Base-by-base conservation (phyloP, 2,329 filamentous ascomycete genomes). In the Alternaria atra region DNA sequence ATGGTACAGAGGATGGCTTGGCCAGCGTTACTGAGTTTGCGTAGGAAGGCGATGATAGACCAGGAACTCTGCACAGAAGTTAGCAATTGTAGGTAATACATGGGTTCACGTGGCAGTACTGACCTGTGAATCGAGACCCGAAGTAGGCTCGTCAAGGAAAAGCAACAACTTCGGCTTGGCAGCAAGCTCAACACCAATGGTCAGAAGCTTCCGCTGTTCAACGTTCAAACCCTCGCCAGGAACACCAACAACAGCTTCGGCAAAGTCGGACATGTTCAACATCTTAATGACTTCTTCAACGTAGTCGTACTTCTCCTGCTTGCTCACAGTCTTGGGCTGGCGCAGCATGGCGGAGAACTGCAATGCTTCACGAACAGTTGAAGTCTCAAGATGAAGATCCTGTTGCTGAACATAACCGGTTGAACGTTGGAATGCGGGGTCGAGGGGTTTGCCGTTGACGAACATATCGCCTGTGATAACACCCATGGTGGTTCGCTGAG, bases 111-210 rank as follows among this genome's bases (percentile, higher is more conserved):
- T 13, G 2, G 20, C 6, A 2, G 13, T 17, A 66, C 65, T 64
- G 25, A 70, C 69, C 61, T 70, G 71, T 44, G 67, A 90, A 85
- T 91, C 89, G 3, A 91, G 84, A 47, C 89, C 89, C 25, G 83
- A 79, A 75, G 82, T 84, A 3, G 53, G 88, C 68, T 89, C 87
- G 52, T 89, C 87, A 8, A 89, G 80, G 77, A 89, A 90, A 2
- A 90, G 82, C 0, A 89, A 77, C 0, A 89, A 81, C 61, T 84
- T 84, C 0, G 90, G 90, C 72, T 90, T 88, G 2, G 90, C 89
- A 6, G 89, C 90, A 13, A 92, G 80, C 72, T 92, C 90, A 9
- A 91, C 89, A 63, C 88, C 90, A 60, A 92, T 92, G 0, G 90
- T 91, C 8, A 91, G 80, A 50, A 89, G 83, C 77, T 92, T 92